A percentile compares a stretch with the other conserved stretches of the same genome.
These are phyloP conservation scores for Lolium perenne DNA, from an alignment of 176 grass and related monocot genomes.

Conservation along the genomic window DNA sequence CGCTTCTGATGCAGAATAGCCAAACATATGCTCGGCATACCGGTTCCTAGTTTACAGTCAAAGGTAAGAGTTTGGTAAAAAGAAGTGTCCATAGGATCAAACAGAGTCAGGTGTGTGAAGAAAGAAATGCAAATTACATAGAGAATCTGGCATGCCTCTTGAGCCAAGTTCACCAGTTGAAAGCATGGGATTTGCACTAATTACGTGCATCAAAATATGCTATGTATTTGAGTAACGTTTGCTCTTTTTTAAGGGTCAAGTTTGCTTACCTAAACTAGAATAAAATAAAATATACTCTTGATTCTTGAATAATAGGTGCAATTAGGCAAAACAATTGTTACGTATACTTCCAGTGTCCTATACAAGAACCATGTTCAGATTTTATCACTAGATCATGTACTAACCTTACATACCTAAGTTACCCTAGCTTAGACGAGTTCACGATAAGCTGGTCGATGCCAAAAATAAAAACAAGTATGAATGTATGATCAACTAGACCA, in stretches of 20 bases:
- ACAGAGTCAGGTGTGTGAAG: not conserved
- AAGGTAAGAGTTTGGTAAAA: constrained; percentile 26
- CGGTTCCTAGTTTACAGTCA: constrained; percentile 62
- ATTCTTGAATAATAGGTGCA: not conserved
- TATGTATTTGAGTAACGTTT: not conserved
- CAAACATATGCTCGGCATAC: constrained; percentile 78
- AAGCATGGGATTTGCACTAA: not conserved
- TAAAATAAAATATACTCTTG: not conserved
- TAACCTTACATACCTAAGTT: not conserved
- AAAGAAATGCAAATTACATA: constrained; percentile 18
- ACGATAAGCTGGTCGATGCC: not conserved
- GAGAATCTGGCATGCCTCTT: not conserved
- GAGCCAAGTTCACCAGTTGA: not conserved
- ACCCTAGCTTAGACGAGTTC: not conserved
- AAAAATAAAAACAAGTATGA: not conserved
- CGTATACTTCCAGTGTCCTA: not conserved
- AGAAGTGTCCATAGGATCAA: constrained; percentile 15
- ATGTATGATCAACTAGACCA: not conserved
- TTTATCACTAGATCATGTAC: not conserved
- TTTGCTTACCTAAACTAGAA: not conserved
- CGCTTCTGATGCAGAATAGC: constrained; percentile 82
- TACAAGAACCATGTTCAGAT: not conserved
- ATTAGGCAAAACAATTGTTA: not conserved
- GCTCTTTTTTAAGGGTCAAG: not conserved
- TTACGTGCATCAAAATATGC: not conserved